Base-by-base conservation (phyloP, 2,329 filamentous ascomycete genomes). In the Alternaria longipes region DNA sequence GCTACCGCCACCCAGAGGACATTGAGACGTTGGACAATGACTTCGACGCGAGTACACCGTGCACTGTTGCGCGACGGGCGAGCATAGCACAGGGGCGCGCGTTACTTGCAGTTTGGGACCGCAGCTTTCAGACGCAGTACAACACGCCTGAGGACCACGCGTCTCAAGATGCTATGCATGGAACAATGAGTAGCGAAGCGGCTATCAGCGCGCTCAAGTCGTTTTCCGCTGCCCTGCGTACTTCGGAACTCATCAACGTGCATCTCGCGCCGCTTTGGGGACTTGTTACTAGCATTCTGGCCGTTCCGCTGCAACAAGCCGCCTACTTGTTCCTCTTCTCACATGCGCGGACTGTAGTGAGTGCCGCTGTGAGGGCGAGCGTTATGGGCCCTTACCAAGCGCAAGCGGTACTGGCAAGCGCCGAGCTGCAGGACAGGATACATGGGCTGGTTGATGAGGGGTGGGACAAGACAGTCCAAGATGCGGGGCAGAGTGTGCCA, bases 301-400 rank as follows among this genome's bases (percentile, higher is more conserved):
- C 86, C 0, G 80, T 94, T 41, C 81, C 80, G 3, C 74, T 86
- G 26, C 82, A 84, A 56, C 88, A 92, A 75, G 84, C 90, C 22
- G 89, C 89, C 1, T 93, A 93, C 75, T 81, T 94, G 26, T 94
- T 92, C 76, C 80, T 94, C 75, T 84, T 94, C 66, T 87, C 88
- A 62, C 92, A 94, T 78, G 88, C 90, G 59, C 91, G 92, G 77
- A 91, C 91, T 0, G 80, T 94, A 54, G 83, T 93, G 50, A 92
- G 89, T 42, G 92, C 92, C 1, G 92, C 89, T 0, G 91, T 95
- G 64, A 82, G 92, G 56, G 90, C 91, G 22, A 90, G 90, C 71
- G 86, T 93, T 66, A 88, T 94, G 78, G 92, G 92, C 0, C 92
- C 92, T 7, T 95, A 93, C 75, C 90, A 93, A 76, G 90, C 90